phyloP scores from a whole-genome alignment of 2,329 filamentous ascomycete species.

The Aspergillus calidoustus region DNA sequence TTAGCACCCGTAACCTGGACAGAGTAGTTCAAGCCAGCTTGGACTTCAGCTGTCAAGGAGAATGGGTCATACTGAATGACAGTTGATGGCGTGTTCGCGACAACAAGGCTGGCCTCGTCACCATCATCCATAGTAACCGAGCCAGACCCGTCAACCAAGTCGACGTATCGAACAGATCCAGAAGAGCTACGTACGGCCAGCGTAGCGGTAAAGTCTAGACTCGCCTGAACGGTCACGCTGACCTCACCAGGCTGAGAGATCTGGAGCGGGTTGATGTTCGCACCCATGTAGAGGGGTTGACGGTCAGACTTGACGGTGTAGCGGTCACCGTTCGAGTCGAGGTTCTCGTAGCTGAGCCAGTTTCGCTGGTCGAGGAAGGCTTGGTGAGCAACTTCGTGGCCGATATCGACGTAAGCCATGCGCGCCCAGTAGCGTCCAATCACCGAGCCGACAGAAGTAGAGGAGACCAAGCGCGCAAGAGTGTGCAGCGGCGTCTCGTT shows the following conservation, averaged over 20 bases:
- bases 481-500: constrained; percentile 23
- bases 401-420: constrained; percentile 21
- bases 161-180: constrained; percentile 13
- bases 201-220: constrained; percentile 9
- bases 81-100: constrained; percentile 12
- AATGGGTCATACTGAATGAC: constrained; percentile 15
- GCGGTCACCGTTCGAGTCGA: constrained; percentile 1
- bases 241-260: background rate
- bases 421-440: constrained; percentile 20
- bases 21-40: constrained; percentile 6
- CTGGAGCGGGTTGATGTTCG: constrained; percentile 17
- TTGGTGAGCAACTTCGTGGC: constrained; percentile 6
- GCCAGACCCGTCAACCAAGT: constrained; percentile 10
- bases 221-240: constrained; percentile 2
- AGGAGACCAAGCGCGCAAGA: constrained; percentile 1
- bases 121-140: background rate
- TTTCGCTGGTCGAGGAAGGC: constrained; percentile 14
- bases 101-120: constrained; percentile 18
- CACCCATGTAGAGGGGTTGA: constrained; percentile 17
- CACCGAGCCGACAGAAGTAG: background rate
- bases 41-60: constrained; percentile 3
- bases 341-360: constrained; percentile 9
- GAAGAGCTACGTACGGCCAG: constrained; percentile 10
- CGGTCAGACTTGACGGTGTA: constrained; percentile 14
- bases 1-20: constrained; percentile 1